Conservation (phyloP, 139 green algal species). For the Eudorina sp. region DNA sequence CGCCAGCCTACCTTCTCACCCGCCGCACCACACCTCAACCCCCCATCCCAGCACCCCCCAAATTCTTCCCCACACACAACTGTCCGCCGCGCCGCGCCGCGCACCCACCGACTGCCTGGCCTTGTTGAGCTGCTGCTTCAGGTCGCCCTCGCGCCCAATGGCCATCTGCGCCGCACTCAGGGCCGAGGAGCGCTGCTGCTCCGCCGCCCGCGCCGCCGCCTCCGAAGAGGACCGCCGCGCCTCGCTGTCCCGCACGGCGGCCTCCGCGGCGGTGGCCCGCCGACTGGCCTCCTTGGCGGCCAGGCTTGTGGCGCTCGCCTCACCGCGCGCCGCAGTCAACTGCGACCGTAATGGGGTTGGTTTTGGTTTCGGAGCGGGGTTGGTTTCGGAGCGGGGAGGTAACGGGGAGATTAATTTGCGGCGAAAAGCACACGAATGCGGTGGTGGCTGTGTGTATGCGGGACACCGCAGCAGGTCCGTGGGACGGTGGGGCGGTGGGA, state of each 20-base stretch:
- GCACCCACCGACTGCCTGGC: slow-evolving; percentile 17
- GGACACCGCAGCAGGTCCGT: too few species aligned
- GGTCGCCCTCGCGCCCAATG: slow-evolving; percentile 45
- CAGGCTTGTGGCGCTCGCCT: slow-evolving; percentile 4
- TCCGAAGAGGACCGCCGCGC: neutral
- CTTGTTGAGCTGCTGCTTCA: slow-evolving; percentile 42
- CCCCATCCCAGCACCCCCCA: too few species aligned
- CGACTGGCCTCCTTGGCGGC: slow-evolving; percentile 21
- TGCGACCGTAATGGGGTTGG: neutral
- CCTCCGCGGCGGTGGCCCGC: neutral
- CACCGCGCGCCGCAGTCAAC: slow-evolving; percentile 9
- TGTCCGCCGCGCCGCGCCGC: too few species aligned
- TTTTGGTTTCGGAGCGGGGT: too few species aligned
- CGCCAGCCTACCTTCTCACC: too few species aligned
- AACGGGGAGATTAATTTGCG: too few species aligned
- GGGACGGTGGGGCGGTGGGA: neutral
- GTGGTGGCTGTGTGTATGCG: too few species aligned
- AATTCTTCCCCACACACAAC: too few species aligned
- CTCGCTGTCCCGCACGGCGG: slow-evolving; percentile 5
- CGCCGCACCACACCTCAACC: too few species aligned
- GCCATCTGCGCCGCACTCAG: slow-evolving; percentile 20
- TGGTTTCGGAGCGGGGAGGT: too few species aligned
- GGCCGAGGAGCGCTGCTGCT: neutral
- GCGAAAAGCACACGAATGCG: too few species aligned
- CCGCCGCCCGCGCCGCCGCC: neutral